Conservation (phyloP, 257 asterid genomes). For the Cinchona pubescens region DNA sequence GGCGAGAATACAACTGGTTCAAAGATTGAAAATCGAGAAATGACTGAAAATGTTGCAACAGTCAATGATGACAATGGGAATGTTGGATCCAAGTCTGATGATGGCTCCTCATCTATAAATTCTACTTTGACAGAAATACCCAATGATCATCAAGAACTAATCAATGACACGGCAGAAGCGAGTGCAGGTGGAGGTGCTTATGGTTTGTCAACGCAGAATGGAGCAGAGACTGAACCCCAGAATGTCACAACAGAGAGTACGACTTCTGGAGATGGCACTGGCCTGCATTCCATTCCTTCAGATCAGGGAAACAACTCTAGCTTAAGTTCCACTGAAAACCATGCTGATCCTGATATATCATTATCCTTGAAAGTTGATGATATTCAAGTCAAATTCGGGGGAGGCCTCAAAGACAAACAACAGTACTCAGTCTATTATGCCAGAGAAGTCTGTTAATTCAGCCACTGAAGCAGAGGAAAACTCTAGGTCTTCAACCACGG, state of each 20-base stretch:
- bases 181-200: slow-evolving; percentile 21
- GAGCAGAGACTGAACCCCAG: slow-evolving; percentile 27
- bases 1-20: slow-evolving; percentile 28
- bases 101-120: slow-evolving; percentile 29
- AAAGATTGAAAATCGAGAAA: slow-evolving; percentile 35
- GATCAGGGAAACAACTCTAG: slow-evolving; percentile 28
- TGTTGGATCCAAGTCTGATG: slow-evolving; percentile 22
- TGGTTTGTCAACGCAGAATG: slow-evolving; percentile 32
- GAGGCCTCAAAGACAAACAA: slow-evolving; percentile 29
- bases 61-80: slow-evolving; percentile 27
- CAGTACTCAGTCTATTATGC: slow-evolving; percentile 21
- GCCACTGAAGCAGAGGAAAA: slow-evolving; percentile 28
- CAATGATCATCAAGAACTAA: slow-evolving; percentile 20
- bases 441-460: slow-evolving; percentile 26
- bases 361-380: slow-evolving; percentile 26
- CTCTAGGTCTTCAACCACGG: slow-evolving; percentile 23
- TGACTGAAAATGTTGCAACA: slow-evolving; percentile 27
- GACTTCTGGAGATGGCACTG: slow-evolving; percentile 27
- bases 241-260: slow-evolving; percentile 25
- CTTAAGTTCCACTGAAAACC: slow-evolving; percentile 16
- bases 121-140: slow-evolving; percentile 27
- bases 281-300: slow-evolving; percentile 12
- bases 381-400: slow-evolving; percentile 21
- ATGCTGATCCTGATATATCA: slow-evolving; percentile 26
- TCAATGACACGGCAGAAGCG: slow-evolving; percentile 31